Evolutionary conservation across 805 yeast species (phyloP).

Genomic region (Sugiyamaella qingdaonensis): DNA sequence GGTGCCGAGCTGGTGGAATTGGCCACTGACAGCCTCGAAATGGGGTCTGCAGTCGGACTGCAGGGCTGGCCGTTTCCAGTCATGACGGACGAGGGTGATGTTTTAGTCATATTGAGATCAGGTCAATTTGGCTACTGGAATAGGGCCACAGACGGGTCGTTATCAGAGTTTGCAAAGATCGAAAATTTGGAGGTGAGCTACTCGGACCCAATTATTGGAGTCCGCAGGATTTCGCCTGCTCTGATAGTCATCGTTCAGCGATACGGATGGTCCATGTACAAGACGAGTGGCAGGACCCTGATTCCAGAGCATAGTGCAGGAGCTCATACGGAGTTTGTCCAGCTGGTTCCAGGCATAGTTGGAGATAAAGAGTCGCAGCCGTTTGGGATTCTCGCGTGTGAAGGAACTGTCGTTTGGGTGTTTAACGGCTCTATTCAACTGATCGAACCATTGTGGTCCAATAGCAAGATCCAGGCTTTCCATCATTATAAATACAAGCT

Average conservation of each 20-base stretch:
- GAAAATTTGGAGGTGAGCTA: background rate
- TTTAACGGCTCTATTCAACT: constrained; percentile 13
- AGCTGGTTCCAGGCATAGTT: background rate
- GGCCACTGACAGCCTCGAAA: constrained; percentile 8
- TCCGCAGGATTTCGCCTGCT: background rate
- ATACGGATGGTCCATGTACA: constrained; percentile 18
- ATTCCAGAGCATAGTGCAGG: constrained; percentile 15
- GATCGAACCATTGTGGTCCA: constrained; percentile 10
- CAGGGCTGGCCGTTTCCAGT: constrained; percentile 21
- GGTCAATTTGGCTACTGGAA: constrained; percentile 9
- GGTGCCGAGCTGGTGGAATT: constrained; percentile 14
- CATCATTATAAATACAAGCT: constrained; percentile 1
- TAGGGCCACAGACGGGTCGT: no score
- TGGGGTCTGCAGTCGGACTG: constrained; percentile 7
- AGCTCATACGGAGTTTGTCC: constrained; percentile 8
- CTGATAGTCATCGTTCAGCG: constrained; percentile 15
- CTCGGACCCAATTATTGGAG: background rate
- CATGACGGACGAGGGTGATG: constrained; percentile 4
- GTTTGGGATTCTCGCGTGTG: constrained; percentile 15
- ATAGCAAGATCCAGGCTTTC: background rate
- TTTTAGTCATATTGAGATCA: constrained; percentile 12
- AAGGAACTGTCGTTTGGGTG: constrained; percentile 16
- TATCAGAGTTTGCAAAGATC: background rate
- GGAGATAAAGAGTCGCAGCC: constrained; percentile 1
- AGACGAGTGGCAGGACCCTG: constrained; percentile 3